Conservation (phyloP, 352 stramenopile species). For the Elongisporangium prolatum region DNA sequence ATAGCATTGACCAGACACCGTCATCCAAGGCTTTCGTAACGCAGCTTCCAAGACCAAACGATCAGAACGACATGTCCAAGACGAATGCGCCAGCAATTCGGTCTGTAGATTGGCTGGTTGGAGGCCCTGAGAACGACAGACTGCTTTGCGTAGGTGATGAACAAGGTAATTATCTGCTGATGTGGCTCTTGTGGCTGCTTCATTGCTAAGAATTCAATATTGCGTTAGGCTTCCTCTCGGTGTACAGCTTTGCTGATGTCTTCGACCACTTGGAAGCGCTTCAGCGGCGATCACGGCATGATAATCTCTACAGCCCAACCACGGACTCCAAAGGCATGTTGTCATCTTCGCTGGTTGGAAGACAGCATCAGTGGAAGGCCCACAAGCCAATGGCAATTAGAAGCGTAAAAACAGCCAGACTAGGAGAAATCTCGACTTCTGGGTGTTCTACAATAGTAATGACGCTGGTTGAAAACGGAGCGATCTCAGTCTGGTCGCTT, state of each 20-base stretch:
- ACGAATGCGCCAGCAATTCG: constrained; percentile 7
- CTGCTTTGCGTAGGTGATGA: constrained; percentile 40
- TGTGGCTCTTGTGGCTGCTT: constrained; percentile 1
- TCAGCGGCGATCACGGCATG: neutral
- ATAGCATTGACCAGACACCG: constrained; percentile 1
- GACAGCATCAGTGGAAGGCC: constrained; percentile 22
- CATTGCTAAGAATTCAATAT: neutral
- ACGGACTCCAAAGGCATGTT: neutral
- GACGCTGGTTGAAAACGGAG: constrained; percentile 23
- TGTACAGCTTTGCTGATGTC: constrained; percentile 21
- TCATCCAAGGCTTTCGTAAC: neutral
- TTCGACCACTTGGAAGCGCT: constrained; percentile 2
- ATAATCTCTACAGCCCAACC: neutral
- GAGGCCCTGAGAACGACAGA: constrained; percentile 11
- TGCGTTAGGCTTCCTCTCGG: constrained; percentile 19
- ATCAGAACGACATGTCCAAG: neutral
- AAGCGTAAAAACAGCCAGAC: constrained; percentile 4
- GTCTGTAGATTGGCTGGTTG: constrained; percentile 20
- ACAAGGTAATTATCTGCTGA: constrained; percentile 11
- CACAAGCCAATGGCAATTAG: constrained; percentile 17
- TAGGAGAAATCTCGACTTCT: neutral
- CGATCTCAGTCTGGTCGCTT: constrained; percentile 28
- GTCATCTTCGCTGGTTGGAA: constrained; percentile 8
- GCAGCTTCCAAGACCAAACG: constrained; percentile 8
- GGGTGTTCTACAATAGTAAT: constrained; percentile 10